Conservation (phyloP, 129 eudicot genomes). For the Arctium lappa region DNA sequence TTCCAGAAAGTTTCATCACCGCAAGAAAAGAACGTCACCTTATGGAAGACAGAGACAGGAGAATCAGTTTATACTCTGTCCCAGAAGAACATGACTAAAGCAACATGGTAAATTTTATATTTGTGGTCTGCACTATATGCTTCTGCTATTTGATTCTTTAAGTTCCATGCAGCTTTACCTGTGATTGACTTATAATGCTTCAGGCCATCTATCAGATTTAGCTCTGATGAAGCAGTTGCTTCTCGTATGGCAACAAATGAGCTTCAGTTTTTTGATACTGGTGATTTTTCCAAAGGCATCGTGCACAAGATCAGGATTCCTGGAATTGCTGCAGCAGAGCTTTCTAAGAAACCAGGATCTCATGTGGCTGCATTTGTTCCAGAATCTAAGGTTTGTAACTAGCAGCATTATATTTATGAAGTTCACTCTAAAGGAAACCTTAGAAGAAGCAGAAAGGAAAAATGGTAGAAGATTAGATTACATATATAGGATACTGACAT, state of each 20-base stretch:
- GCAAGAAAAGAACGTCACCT: conserved; percentile 68
- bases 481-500: not conserved
- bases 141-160: not conserved
- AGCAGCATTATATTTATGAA: not conserved
- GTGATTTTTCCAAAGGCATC: conserved; percentile 77
- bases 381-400: conserved; percentile 77
- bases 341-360: conserved; percentile 73
- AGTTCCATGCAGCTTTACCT: not conserved
- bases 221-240: conserved; percentile 73
- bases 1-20: conserved; percentile 70
- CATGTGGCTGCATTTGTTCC: conserved; percentile 90
- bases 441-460: not conserved
- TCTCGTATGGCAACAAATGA: conserved; percentile 92
- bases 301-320: conserved; percentile 69
- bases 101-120: conserved; percentile 56
- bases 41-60: conserved; percentile 73
- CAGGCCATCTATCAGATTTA: conserved; percentile 81
- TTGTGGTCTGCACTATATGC: not conserved
- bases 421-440: not conserved
- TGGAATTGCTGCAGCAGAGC: conserved; percentile 72
- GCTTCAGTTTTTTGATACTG: conserved; percentile 69
- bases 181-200: conserved; percentile 5
- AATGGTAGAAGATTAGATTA: not conserved
- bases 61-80: conserved; percentile 54
- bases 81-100: conserved; percentile 85